Evolutionary conservation across 805 yeast species (phyloP), one percentile per base, ranked within the genome.

Genomic region (Cyberlindnera nakhonratchasimensis): DNA sequence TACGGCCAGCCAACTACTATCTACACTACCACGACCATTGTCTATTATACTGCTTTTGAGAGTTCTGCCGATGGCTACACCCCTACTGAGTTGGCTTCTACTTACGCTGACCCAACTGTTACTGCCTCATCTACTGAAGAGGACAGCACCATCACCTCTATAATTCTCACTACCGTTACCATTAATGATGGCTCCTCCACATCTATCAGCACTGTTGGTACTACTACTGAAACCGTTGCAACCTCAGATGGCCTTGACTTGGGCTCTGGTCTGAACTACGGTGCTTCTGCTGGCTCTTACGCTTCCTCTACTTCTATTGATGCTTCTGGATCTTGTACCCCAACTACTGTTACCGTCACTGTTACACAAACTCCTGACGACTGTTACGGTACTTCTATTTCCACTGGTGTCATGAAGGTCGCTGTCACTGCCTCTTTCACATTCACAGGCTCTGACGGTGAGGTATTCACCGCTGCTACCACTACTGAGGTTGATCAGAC

Each of bases 51-150:
- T 75, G 31, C 84, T 75, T 55, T 69, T 79, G n/a, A 71, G 77
- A 63, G 82, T 82, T 21, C 74, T 77, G 81, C 53, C 66, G 77
- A 25, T 76, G 84, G 84, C 63, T 79, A 39, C 23, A 52, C 57
- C 13, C 45, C 45, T 22, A 43, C 53, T 9, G 39, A 36, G 16
- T 29, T 48, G 2, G 45, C 31, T 12, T 32, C 53, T 11, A 40
- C 46, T 7, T 38, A 47, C 23, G 23, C 29, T 23, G 48, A 39
- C 12, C 39, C 45, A 10, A 20, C 48, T 20, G 18, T 43, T 11
- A 26, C 43, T 16, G 25, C 41, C 6, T 19, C 45, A 13, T 28
- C 41, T 23, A 26, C 40, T 16, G 45, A 39, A 6, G 38, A 28
- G 16, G 49, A 40, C 18, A 62, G 82, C 3, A 54, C 79, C 19